These are phyloP conservation scores for Leccinum pseudoinsigne DNA, from an alignment of 1,284 basidiomycete genomes.

Conservation along the genomic window DNA sequence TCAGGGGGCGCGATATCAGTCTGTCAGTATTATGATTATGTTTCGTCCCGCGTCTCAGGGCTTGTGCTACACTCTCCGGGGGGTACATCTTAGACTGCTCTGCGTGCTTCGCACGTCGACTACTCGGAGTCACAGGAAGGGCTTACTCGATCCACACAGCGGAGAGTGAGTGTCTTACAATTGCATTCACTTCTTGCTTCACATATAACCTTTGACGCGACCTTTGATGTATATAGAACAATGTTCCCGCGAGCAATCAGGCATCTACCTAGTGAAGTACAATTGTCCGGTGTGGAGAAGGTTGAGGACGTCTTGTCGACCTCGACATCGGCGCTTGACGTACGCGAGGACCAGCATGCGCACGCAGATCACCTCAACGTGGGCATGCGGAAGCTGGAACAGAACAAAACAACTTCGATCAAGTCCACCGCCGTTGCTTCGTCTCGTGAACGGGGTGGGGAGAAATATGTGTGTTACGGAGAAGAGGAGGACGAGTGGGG, in stretches of 20 bases:
- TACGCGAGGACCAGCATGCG: background rate
- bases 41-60: background rate
- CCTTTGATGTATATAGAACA: background rate
- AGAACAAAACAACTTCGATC: too few relatives aligned
- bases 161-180: conserved; percentile 1
- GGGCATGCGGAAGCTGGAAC: too few relatives aligned
- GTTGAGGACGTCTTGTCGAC: background rate
- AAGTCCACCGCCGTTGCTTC: too few relatives aligned
- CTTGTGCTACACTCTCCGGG: background rate
- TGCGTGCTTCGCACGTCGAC: conserved; percentile 1
- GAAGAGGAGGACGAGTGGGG: too few relatives aligned
- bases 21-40: too few relatives aligned
- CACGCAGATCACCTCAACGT: too few relatives aligned
- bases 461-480: too few relatives aligned
- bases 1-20: conserved; percentile 5
- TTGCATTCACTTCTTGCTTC: background rate
- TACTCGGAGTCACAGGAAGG: background rate
- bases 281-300: too few relatives aligned
- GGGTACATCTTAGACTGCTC: background rate
- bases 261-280: background rate
- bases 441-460: too few relatives aligned
- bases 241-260: background rate
- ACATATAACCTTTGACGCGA: background rate
- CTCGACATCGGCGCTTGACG: background rate
- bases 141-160: background rate